Evolutionary conservation across 148 eudicot species (phyloP).

Genomic region (Fagopyrum homotropicum): DNA sequence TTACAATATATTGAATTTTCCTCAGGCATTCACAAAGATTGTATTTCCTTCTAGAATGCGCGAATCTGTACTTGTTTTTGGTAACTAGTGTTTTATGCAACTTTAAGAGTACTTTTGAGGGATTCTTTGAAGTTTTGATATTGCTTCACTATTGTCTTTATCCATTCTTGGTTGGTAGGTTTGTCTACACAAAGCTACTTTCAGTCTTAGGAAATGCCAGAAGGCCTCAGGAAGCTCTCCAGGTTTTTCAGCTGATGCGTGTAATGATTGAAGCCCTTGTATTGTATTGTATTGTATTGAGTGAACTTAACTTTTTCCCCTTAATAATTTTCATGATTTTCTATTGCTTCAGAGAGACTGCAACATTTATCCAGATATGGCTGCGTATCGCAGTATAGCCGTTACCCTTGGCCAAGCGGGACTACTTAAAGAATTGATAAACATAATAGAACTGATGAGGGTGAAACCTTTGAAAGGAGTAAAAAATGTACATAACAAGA

Average conservation of each 20-base stretch:
- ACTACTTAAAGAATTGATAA: slow-evolving; percentile 66
- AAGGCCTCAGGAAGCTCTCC: slow-evolving; percentile 77
- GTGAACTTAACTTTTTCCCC: background rate
- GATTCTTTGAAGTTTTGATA: background rate
- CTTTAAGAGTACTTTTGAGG: background rate
- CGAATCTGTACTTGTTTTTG: background rate
- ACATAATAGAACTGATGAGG: slow-evolving; percentile 64
- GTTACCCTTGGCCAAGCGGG: slow-evolving; percentile 96
- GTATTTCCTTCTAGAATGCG: background rate
- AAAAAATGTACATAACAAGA: slow-evolving; percentile 50
- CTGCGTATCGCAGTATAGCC: slow-evolving; percentile 82
- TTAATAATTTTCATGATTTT: background rate
- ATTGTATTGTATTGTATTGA: background rate
- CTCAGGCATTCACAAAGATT: background rate
- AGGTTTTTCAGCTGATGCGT: slow-evolving; percentile 69
- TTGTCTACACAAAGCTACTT: slow-evolving; percentile 87
- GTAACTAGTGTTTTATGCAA: background rate
- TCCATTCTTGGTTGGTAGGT: slow-evolving; percentile 37
- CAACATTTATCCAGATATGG: slow-evolving; percentile 91
- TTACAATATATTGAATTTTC: background rate
- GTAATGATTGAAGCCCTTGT: slow-evolving; percentile 34
- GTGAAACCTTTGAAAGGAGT: slow-evolving; percentile 53
- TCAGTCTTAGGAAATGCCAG: slow-evolving; percentile 79
- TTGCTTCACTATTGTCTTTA: background rate
- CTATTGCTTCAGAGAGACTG: slow-evolving; percentile 50